Evolutionary conservation across 768 basidiomycete genomes (phyloP), one percentile per base, ranked within the genome.

Genomic region (Leccinellum rugosiceps): DNA sequence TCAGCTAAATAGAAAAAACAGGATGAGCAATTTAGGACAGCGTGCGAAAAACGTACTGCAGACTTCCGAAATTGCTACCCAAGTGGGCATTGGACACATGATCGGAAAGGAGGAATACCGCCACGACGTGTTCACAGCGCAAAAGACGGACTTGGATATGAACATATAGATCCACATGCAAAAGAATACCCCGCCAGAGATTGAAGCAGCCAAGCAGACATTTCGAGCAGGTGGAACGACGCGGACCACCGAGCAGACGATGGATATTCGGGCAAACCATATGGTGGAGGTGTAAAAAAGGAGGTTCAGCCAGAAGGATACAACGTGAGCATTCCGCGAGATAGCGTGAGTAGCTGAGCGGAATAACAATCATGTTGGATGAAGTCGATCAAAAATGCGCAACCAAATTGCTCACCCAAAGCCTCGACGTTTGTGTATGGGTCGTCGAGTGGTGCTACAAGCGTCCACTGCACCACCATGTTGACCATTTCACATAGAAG

Each of bases 31-130:
- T 19, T 3, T 11, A 9, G 9, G 17, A 10, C 1, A 28, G 3
- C 15, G 10, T 1, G 3, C 6, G 41, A 31, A 9, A 26, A 6
- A 75, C 82, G 59, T 57, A 84, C 84, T 78, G 56, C 75, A 73
- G 51, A 85, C 68, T 64, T 84, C 82, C n/a, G 75, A 74, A 8
- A 84, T 65, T 0, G 78, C 83, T 15, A 85, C 76, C 62, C 80
- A 74, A 30, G 72, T 69, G 25, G 74, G 74, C 17, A 83, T 72
- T 19, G 68, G 67, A 56, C 83, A 83, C 55, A 76, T 76, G 0
- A 80, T 17, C 11, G 41, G 73, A 46, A 66, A 68, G 0, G 35
- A 2, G 14, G 45, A 19, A 11, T 72, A 17, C 52, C 79, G 78
- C 81, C 82, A 83, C 13, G 57, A 55, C 46, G 14, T 56, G 54